phyloP scores from a whole-genome alignment of 192 early-diverging fungal genomes.

The Backusella morwellensis region DNA sequence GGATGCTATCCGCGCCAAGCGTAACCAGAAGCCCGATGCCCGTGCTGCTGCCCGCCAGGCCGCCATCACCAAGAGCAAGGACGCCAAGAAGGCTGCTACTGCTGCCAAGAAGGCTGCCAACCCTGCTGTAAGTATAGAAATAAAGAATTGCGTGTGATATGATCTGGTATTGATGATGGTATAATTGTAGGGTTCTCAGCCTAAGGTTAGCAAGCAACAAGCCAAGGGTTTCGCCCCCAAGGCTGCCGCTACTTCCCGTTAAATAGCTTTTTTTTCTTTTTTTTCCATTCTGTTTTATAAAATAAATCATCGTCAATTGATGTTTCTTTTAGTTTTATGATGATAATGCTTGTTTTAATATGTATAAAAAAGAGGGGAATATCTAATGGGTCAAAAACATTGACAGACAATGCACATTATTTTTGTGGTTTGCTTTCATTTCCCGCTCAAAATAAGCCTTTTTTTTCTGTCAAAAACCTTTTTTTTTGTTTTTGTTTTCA shows the following conservation, averaged over 20 bases:
- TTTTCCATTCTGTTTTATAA: neutral
- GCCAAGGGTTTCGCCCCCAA: conserved; percentile 78
- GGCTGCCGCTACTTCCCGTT: conserved; percentile 79
- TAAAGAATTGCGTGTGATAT: neutral
- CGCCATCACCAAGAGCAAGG: conserved; percentile 86
- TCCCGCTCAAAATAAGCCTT: neutral
- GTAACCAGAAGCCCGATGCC: conserved; percentile 92
- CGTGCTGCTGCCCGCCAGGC: conserved; percentile 85
- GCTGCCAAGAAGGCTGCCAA: conserved; percentile 74
- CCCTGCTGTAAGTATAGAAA: conserved; percentile 6
- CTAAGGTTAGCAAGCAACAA: conserved; percentile 78
- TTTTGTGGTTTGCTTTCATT: no score
- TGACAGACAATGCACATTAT: no score
- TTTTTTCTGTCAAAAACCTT: neutral
- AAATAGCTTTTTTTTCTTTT: conserved; percentile 38
- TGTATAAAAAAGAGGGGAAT: no score
- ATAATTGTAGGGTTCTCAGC: neutral
- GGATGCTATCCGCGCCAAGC: conserved; percentile 96
- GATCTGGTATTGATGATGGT: neutral
- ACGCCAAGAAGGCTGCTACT: conserved; percentile 84
- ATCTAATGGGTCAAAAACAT: no score
- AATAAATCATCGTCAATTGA: neutral
- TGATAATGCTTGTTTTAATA: no score
- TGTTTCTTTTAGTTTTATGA: neutral
- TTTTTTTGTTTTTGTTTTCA: neutral